Percentiles rank a stretch among this genome's conserved stretches.
Evolutionary conservation across 805 yeast species (phyloP).

Genomic region (Wickerhamomyces pijperi): DNA sequence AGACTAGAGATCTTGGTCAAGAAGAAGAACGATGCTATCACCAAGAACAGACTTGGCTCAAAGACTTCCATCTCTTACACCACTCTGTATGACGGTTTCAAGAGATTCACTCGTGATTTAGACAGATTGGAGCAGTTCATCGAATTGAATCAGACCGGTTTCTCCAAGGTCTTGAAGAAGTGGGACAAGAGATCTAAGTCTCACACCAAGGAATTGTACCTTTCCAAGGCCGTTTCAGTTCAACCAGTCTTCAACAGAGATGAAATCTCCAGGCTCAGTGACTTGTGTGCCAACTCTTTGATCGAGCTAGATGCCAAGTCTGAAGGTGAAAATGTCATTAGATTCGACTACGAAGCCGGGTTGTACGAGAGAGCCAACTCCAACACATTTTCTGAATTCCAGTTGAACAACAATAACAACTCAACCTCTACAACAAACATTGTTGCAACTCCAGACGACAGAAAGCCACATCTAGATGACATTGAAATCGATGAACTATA

Average conservation of each 20-base stretch:
- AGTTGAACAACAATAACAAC: slow-evolving; percentile 4
- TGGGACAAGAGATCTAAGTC: slow-evolving; percentile 97
- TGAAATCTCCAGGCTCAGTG: slow-evolving; percentile 76
- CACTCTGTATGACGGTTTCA: slow-evolving; percentile 79
- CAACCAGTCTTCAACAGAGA: slow-evolving; percentile 94
- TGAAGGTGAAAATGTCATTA: slow-evolving; percentile 32
- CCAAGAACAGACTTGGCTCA: slow-evolving; percentile 34
- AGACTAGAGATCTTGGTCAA: slow-evolving; percentile 66
- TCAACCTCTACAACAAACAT: too few species aligned
- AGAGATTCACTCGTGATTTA: slow-evolving; percentile 79
- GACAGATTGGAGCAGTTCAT: slow-evolving; percentile 86
- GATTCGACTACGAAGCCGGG: slow-evolving; percentile 15
- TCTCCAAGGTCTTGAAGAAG: slow-evolving; percentile 88
- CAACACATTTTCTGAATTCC: slow-evolving; percentile 10
- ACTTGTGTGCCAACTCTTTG: slow-evolving; percentile 50
- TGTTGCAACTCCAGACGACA: background rate
- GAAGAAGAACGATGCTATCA: slow-evolving; percentile 45
- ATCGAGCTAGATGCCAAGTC: slow-evolving; percentile 67
- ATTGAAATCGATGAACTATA: slow-evolving; percentile 58
- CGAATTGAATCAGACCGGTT: slow-evolving; percentile 91
- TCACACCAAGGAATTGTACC: slow-evolving; percentile 84
- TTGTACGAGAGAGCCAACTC: slow-evolving; percentile 6
- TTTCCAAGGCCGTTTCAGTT: slow-evolving; percentile 86
- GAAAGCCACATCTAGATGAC: slow-evolving; percentile 18
- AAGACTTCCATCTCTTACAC: slow-evolving; percentile 69